Evolutionary conservation across 768 basidiomycete species (phyloP).

Genomic region (Amanita brunnescens): DNA sequence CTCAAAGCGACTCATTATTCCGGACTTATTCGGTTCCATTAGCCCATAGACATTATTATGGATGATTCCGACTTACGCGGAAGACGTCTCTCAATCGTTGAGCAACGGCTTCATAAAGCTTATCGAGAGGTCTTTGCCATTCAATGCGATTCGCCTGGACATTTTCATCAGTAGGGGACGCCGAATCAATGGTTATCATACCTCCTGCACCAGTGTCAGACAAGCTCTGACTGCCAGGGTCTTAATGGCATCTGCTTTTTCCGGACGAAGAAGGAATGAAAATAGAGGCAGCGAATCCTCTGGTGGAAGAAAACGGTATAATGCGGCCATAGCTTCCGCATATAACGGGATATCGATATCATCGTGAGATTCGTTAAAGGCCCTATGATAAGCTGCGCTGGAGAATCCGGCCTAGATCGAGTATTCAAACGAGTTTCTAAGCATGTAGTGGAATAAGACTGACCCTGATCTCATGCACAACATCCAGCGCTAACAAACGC

Average conservation of each 20-base stretch:
- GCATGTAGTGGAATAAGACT: slow-evolving; percentile 6
- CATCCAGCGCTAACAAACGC: slow-evolving; percentile 56
- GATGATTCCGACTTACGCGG: slow-evolving; percentile 30
- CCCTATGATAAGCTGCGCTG: slow-evolving; percentile 33
- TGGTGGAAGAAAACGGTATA: slow-evolving; percentile 62
- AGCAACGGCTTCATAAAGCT: slow-evolving; percentile 35
- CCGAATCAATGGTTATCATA: slow-evolving; percentile 16
- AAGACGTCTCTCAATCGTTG: slow-evolving; percentile 47
- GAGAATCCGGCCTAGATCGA: slow-evolving; percentile 22
- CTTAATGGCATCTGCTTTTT: slow-evolving; percentile 76
- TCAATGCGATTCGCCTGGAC: slow-evolving; percentile 41
- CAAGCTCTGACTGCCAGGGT: slow-evolving; percentile 68
- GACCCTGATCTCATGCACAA: slow-evolving; percentile 78
- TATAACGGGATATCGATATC: slow-evolving; percentile 72
- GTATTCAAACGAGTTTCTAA: background rate
- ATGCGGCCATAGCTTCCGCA: slow-evolving; percentile 61
- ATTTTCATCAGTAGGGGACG: background rate
- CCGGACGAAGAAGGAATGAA: slow-evolving; percentile 57
- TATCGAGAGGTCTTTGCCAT: slow-evolving; percentile 47
- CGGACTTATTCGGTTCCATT: slow-evolving; percentile 25
- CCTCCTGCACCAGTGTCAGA: slow-evolving; percentile 61
- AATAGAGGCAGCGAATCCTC: slow-evolving; percentile 58
- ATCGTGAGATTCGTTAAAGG: slow-evolving; percentile 66
- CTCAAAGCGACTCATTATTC: slow-evolving; percentile 49
- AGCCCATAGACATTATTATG: background rate